phyloP scores from a whole-genome alignment of 2,329 filamentous ascomycete species.

The Ceratocystis harringtonii region DNA sequence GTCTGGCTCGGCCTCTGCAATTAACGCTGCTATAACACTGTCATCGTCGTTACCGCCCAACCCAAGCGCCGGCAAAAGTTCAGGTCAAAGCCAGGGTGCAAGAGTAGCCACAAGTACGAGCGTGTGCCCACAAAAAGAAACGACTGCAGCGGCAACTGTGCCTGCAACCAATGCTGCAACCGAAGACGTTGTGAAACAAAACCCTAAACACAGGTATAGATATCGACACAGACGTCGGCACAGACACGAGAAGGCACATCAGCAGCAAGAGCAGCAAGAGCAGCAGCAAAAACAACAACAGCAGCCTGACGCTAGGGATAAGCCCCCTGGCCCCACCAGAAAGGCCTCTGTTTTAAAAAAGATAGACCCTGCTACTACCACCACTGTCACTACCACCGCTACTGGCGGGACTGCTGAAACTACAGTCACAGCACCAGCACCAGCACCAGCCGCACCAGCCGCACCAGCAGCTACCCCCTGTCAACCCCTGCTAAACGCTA shows the following conservation, averaged over 20 bases:
- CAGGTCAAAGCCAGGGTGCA: neutral
- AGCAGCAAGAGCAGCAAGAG: too few species aligned
- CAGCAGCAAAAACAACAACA: neutral
- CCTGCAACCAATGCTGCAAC: neutral
- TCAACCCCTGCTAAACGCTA: neutral
- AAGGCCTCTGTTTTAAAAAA: neutral
- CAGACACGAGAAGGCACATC: neutral
- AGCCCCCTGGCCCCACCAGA: neutral
- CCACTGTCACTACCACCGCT: neutral
- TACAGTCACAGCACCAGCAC: neutral
- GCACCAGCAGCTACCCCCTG: neutral
- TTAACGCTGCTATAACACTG: slow-evolving; percentile 1
- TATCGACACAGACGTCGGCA: neutral
- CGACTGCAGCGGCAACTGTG: neutral
- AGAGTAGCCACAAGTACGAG: neutral
- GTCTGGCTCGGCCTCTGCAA: slow-evolving; percentile 8
- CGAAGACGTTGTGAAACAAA: slow-evolving; percentile 2
- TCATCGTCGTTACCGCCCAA: neutral
- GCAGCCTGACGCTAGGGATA: neutral
- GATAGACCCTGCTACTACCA: neutral
- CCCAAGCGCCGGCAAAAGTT: neutral
- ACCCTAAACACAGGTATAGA: slow-evolving; percentile 5
- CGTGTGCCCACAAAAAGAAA: neutral
- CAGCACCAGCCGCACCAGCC: neutral
- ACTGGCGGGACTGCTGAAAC: neutral